phyloP scores from a whole-genome alignment of 1,284 basidiomycete genomes.

The Austropuccinia psidii region DNA sequence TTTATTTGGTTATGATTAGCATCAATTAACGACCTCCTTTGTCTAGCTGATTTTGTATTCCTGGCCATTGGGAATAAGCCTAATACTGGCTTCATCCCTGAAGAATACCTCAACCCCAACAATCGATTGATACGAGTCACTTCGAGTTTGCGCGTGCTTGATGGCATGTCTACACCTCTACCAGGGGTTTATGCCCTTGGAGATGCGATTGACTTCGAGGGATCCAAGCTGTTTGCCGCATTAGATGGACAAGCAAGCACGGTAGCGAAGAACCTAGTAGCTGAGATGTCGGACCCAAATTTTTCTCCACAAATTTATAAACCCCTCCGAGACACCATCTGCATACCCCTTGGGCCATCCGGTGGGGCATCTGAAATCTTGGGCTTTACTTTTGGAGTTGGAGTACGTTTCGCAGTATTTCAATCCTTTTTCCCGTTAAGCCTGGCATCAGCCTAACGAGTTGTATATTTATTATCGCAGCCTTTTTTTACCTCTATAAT shows the following conservation, averaged over 20 bases:
- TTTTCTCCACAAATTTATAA: slow-evolving; percentile 5
- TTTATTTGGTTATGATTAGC: neutral
- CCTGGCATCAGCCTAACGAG: neutral
- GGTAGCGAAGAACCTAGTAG: slow-evolving; percentile 12
- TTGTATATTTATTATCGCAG: neutral
- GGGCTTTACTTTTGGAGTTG: slow-evolving; percentile 24
- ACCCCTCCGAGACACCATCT: slow-evolving; percentile 23
- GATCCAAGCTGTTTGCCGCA: slow-evolving; percentile 24
- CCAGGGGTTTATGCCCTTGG: slow-evolving; percentile 18
- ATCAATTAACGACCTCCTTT: neutral
- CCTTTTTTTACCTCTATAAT: slow-evolving; percentile 4
- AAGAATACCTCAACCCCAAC: neutral
- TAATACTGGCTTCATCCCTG: slow-evolving; percentile 14
- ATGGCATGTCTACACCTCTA: neutral
- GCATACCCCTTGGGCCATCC: slow-evolving; percentile 21
- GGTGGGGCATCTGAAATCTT: slow-evolving; percentile 17
- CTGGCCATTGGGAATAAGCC: slow-evolving; percentile 32
- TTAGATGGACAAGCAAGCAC: slow-evolving; percentile 27
- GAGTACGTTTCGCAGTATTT: neutral
- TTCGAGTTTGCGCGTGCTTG: slow-evolving; percentile 15
- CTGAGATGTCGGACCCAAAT: neutral
- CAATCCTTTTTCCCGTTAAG: neutral
- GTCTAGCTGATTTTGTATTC: slow-evolving; percentile 33
- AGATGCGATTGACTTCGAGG: slow-evolving; percentile 20
- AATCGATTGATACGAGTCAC: slow-evolving; percentile 7